Percentiles rank a stretch among this genome's conserved stretches.
Conservation (phyloP, 495 filamentous ascomycete species). For the Usnea hakonensis region DNA sequence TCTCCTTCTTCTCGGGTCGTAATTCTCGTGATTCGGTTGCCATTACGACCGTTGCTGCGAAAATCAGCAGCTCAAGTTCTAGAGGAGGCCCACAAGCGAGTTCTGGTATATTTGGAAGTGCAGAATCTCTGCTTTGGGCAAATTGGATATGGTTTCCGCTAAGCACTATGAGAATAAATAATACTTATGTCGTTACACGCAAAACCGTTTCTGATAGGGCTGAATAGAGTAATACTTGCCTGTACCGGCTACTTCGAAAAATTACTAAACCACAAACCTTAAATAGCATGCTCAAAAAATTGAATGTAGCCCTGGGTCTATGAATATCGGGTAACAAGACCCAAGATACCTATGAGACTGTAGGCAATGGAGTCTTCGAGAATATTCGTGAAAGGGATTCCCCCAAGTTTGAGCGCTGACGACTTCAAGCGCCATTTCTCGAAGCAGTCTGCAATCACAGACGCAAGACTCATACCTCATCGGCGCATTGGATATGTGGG, state of each 20-base stretch:
- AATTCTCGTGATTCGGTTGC: conserved; percentile 15
- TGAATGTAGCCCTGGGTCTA: too few species aligned
- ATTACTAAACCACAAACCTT: not conserved
- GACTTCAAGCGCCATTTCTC: conserved; percentile 86
- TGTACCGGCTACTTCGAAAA: conserved; percentile 3
- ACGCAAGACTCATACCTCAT: conserved; percentile 79
- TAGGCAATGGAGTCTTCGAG: conserved; percentile 60
- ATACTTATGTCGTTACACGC: not conserved
- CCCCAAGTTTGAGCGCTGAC: conserved; percentile 63
- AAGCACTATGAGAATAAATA: not conserved
- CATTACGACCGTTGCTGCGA: conserved; percentile 26
- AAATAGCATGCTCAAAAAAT: not conserved
- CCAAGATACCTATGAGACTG: not conserved
- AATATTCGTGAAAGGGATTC: conserved; percentile 84
- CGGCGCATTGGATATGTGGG: conserved; percentile 94
- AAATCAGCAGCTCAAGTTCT: not conserved
- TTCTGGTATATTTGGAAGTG: not conserved
- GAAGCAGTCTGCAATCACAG: conserved; percentile 67
- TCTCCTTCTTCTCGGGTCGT: conserved; percentile 53
- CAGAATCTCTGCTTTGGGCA: not conserved
- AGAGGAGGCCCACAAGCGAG: not conserved
- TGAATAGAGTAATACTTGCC: not conserved
- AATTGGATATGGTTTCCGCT: not conserved
- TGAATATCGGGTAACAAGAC: too few species aligned
- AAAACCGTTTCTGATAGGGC: conserved; percentile 4